Base-by-base conservation (phyloP, 2,329 filamentous ascomycete genomes). In the Juglanconis juglandina region DNA sequence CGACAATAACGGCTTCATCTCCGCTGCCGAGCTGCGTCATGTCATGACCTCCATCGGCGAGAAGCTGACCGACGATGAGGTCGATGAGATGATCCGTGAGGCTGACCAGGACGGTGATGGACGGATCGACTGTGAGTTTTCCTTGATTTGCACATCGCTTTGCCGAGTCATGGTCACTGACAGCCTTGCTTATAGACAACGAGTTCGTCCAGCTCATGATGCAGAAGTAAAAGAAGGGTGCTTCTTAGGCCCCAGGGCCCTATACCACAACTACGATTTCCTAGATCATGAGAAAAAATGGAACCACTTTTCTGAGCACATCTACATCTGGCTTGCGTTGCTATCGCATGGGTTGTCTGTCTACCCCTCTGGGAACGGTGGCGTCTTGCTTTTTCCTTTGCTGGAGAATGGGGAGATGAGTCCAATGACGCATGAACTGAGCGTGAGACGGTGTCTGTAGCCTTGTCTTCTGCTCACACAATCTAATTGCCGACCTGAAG, bases 181-280 rank as follows among this genome's bases (percentile, higher is more conserved):
- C 52, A 61, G 37, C 14, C 30, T 48, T 30, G 46, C 17, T 53
- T 14, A 51, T 69, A 94, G 90, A 94, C 80, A 94, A 94, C 81
- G 91, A 95, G 78, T 95, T 95, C 73, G 91, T 95, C 69, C 91
- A 95, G 80, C 87, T 95, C 74, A 95, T 95, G 91, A 94, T 95
- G 91, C 91, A 95, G 84, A 94, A 94, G 83, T 94, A 91, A 82
- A 57, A 34, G 51, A 44, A 41, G 7, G 37, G 54, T 35, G 32
- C 34, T 56, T 34, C 35, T 8, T 59, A 17, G 56, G 52, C 46
- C 48, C 48, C 48, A 37, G 47, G 50, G 53, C 46, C 13, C 52
- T 54, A 59, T 53, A 52, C 55, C 42, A 59, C 59, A 56, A 58
- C 34, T 24, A 53, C 56, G 58, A 61, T 61, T 58, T 55, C 61